A percentile compares a stretch with the other conserved stretches of the same genome.
Evolutionary conservation across 306 rosid genomes (phyloP).

Genomic region (Sphenostylis stenocarpa): DNA sequence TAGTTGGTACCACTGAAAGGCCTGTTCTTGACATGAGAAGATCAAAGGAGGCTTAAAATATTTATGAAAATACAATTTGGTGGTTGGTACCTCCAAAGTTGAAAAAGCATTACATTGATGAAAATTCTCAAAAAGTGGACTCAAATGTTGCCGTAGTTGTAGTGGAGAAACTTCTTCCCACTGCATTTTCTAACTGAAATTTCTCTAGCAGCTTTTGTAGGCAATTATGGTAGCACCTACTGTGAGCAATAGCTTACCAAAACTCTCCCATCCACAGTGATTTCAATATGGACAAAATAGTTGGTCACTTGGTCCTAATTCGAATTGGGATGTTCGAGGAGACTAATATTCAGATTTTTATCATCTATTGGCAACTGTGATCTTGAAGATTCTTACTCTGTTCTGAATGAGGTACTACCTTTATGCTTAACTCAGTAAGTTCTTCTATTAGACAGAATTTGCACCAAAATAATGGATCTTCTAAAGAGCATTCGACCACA

Average conservation of each 20-base stretch:
- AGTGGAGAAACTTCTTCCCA: slow-evolving; percentile 28
- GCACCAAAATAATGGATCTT: slow-evolving; percentile 36
- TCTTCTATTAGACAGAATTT: slow-evolving; percentile 31
- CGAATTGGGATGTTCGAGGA: slow-evolving; percentile 35
- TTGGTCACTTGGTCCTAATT: not conserved
- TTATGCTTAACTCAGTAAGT: slow-evolving; percentile 16
- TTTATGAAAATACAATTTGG: slow-evolving; percentile 21
- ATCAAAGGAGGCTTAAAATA: slow-evolving; percentile 30
- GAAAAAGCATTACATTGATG: slow-evolving; percentile 25
- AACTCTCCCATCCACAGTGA: slow-evolving; percentile 25
- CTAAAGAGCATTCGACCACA: slow-evolving; percentile 38
- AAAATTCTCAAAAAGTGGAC: slow-evolving; percentile 32
- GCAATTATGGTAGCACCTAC: slow-evolving; percentile 31
- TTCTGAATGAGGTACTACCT: slow-evolving; percentile 23
- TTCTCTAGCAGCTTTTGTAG: slow-evolving; percentile 27
- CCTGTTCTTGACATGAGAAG: slow-evolving; percentile 21
- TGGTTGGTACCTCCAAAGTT: slow-evolving; percentile 20
- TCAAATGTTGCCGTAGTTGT: slow-evolving; percentile 30
- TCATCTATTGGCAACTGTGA: slow-evolving; percentile 37
- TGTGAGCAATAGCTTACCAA: slow-evolving; percentile 13
- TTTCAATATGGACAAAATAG: slow-evolving; percentile 25
- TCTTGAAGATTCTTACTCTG: slow-evolving; percentile 31
- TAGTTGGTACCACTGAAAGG: slow-evolving; percentile 30
- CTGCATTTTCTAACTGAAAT: slow-evolving; percentile 31
- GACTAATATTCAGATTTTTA: slow-evolving; percentile 32